phyloP scores from a whole-genome alignment of 2,329 filamentous ascomycete genomes.

The Colletotrichum spaethianum region DNA sequence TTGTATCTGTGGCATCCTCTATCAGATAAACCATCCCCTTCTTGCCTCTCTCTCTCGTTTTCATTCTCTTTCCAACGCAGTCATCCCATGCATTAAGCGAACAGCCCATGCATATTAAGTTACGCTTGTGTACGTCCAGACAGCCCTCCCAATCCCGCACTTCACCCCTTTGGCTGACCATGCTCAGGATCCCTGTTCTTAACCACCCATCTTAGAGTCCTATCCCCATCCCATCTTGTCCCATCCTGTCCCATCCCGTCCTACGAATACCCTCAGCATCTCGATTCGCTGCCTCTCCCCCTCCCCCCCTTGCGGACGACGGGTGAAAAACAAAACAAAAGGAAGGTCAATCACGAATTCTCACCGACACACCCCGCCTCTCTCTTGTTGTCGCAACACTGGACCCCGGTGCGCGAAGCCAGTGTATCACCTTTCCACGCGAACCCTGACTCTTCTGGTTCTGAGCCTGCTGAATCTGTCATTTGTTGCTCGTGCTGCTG shows the following conservation, averaged over 20 bases:
- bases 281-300: not conserved
- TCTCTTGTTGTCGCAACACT: constrained; percentile 7
- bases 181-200: constrained; percentile 24
- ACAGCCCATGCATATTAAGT: constrained; percentile 7
- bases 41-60: not conserved
- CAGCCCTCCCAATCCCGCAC: not conserved
- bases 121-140: constrained; percentile 11
- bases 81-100: constrained; percentile 14
- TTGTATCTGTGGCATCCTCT: constrained; percentile 27
- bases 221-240: constrained; percentile 20
- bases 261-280: constrained; percentile 2
- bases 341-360: not conserved
- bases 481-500: not conserved
- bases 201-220: constrained; percentile 3
- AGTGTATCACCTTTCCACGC: constrained; percentile 25
- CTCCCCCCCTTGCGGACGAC: not conserved
- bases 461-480: constrained; percentile 17
- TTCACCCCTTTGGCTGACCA: not conserved
- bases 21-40: not conserved
- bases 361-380: constrained; percentile 18
- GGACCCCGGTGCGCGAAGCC: constrained; percentile 4
- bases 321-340: constrained; percentile 4
- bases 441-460: constrained; percentile 11
- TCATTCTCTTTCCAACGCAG: constrained; percentile 7
- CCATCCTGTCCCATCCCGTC: constrained; percentile 14